Conservation (phyloP, 306 rosid genomes). For the Vigna mungo region DNA sequence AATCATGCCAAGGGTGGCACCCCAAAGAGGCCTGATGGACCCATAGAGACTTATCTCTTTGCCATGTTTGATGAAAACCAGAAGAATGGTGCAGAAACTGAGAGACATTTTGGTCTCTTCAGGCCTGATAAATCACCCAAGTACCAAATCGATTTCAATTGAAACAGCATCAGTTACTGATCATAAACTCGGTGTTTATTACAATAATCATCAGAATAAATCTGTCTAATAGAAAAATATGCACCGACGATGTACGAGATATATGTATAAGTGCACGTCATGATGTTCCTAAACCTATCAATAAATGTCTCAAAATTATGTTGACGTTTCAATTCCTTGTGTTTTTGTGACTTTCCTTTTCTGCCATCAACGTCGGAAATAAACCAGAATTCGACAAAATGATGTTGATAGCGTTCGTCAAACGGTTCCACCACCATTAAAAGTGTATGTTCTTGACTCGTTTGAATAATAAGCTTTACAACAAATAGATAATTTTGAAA, state of each 20-base stretch:
- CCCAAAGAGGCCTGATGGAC: conserved; percentile 56
- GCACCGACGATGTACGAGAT: conserved; percentile 1
- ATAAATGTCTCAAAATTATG: background rate
- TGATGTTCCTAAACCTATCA: conserved; percentile 5
- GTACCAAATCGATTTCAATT: conserved; percentile 51
- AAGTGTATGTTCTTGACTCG: background rate
- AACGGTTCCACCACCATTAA: background rate
- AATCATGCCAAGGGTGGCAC: conserved; percentile 60
- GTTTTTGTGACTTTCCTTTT: background rate
- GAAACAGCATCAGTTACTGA: background rate
- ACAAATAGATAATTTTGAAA: too few species aligned
- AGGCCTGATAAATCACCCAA: conserved; percentile 54
- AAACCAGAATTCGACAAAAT: background rate
- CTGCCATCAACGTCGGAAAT: background rate
- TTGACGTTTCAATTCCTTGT: background rate
- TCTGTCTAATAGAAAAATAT: background rate
- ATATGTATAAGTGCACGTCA: background rate
- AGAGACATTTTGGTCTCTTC: conserved; percentile 61
- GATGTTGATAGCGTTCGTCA: background rate
- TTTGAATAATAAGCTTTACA: too few species aligned
- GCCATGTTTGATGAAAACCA: conserved; percentile 64
- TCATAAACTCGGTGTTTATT: background rate
- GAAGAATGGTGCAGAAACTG: conserved; percentile 37
- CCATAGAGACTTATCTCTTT: conserved; percentile 56
- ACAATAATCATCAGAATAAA: conserved; percentile 3